phyloP scores from a whole-genome alignment of 192 early-diverging fungal genomes.

The Lobosporangium transversale region DNA sequence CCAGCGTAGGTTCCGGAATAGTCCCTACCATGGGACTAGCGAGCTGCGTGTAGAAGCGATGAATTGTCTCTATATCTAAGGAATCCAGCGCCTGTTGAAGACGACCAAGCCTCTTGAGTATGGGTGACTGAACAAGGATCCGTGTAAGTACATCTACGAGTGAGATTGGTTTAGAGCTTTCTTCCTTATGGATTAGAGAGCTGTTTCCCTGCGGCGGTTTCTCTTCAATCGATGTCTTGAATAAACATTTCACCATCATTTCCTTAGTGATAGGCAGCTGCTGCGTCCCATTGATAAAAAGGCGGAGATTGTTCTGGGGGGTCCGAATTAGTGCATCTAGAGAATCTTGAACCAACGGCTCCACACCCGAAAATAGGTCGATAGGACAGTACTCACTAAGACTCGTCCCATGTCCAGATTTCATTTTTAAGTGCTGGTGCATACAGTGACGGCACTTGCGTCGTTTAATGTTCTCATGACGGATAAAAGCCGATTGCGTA shows the following conservation, averaged over 20 bases:
- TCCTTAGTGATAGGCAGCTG: conserved; percentile 7
- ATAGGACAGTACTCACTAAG: conserved; percentile 72
- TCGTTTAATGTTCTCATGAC: conserved; percentile 55
- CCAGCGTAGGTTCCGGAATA: conserved; percentile 49
- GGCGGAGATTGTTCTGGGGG: conserved; percentile 67
- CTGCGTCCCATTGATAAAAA: conserved; percentile 59
- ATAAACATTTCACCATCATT: not conserved
- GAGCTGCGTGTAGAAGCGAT: conserved; percentile 24
- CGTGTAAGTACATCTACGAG: conserved; percentile 47
- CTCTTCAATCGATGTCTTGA: not conserved
- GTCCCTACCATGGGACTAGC: not conserved
- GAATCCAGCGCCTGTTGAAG: conserved; percentile 65
- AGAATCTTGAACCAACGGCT: conserved; percentile 41
- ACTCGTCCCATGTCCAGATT: conserved; percentile 16
- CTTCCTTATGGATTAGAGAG: not conserved
- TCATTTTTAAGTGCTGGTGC: conserved; percentile 70
- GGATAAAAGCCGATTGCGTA: conserved; percentile 56
- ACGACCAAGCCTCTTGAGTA: conserved; percentile 57
- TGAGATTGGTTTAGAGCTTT: not conserved
- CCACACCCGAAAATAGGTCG: conserved; percentile 66
- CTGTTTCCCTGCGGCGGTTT: not conserved
- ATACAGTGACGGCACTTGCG: conserved; percentile 81
- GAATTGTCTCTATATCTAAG: conserved; percentile 66
- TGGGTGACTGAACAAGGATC: conserved; percentile 55
- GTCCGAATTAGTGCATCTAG: conserved; percentile 47